phyloP scores from a whole-genome alignment of 2,329 filamentous ascomycete genomes.

The Alternaria ethzedia region DNA sequence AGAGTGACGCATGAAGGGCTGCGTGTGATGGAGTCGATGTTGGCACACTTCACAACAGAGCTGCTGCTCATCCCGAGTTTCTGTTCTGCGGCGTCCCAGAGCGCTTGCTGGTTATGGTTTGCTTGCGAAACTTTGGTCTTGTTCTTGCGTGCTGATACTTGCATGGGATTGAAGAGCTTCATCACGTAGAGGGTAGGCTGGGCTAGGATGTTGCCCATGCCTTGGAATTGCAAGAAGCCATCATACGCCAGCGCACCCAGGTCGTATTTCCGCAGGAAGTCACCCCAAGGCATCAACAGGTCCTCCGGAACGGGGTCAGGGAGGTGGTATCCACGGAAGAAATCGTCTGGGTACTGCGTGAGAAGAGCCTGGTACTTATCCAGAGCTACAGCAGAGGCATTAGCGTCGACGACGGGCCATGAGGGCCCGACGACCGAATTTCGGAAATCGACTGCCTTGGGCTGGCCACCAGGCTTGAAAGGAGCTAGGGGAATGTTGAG shows the following conservation, averaged over 20 bases:
- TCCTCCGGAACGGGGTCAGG: background rate
- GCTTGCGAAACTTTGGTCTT: background rate
- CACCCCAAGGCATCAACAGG: background rate
- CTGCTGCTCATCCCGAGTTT: background rate
- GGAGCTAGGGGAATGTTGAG: background rate
- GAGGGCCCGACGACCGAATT: background rate
- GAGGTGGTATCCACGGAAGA: background rate
- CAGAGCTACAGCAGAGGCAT: background rate
- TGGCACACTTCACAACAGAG: background rate
- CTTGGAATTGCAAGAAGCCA: background rate
- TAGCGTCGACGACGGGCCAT: background rate
- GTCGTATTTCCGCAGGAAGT: background rate
- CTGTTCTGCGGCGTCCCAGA: constrained; percentile 1
- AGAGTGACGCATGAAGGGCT: background rate
- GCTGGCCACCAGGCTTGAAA: background rate
- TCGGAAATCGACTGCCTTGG: background rate
- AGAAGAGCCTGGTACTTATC: background rate
- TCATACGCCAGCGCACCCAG: background rate
- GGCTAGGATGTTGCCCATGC: background rate
- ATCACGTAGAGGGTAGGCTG: background rate
- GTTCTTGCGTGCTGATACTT: background rate
- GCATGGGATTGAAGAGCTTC: constrained; percentile 2
- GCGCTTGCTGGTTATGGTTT: background rate
- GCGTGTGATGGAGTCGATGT: background rate
- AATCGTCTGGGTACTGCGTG: background rate